Base-by-base conservation (phyloP, 2,329 filamentous ascomycete genomes). In the Trichoderma arundinaceum region DNA sequence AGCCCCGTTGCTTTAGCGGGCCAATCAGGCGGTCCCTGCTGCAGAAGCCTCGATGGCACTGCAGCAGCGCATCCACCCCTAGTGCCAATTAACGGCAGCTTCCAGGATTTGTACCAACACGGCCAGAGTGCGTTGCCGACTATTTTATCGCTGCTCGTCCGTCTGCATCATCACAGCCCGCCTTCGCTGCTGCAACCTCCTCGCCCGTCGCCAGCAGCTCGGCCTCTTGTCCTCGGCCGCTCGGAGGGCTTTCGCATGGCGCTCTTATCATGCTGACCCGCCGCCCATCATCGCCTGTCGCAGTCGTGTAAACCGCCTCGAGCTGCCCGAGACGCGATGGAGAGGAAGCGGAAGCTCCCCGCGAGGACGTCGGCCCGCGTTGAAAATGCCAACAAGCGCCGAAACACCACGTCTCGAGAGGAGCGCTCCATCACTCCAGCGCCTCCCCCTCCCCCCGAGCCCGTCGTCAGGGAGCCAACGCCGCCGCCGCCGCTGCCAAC, bases 281-380 rank as follows among this genome's bases (percentile, higher is more conserved):
- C 57, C 56, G 57, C 60, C 62, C n/a, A 46, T 54, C 52, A 41
- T 64, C 66, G 64, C 59, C 62, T 52, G 56, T 58, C 67, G 66
- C 52, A 59, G 56, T 43, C 57, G 62, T 66, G 63, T 61, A 66
- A 62, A 43, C 44, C 66, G 59, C 57, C 66, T 57, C 33, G 49
- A 65, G 32, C 62, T 59, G 46, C 17, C 38, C 52, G 54, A 28
- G 66, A 64, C 66, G 68, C 43, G 53, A 89, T 89, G 86, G 87
- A 90, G 79, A 84, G 80, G 75, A 89, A 89, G 79, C 83, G 87
- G 74, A 90, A 88, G 78, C 78, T 89, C 67, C 87, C 87, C 22
- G 82, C 87, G 48, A 83, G 88, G 74, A 85, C 86, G 62, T 84
- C 86, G 51, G 85, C 87, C 69, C 83, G 87, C 70, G 81, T 82